Base-by-base conservation (phyloP, 345 rosid species). In the Bruguiera sexangula region DNA sequence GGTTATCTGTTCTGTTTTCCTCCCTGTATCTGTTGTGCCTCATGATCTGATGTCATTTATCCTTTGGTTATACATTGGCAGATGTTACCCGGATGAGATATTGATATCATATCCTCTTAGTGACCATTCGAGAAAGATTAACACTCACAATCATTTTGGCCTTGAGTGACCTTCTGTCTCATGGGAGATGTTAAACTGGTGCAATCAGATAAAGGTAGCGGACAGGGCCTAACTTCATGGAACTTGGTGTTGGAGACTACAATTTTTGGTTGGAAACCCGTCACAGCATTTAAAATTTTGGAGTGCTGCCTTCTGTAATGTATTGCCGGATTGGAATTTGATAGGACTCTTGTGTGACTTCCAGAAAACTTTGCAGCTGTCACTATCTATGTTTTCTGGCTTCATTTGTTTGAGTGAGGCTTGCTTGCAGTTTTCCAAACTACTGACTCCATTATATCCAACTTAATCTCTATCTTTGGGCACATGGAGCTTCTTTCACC, bases 401-500 rank as follows among this genome's bases (percentile, higher is more conserved):
- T 59, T 55, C 63, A 60, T 68, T 68, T 6, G 20, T 69, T 37
- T 39, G 11, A 20, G 62, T 68, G 69, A 62, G 26, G 60, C 30
- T 63, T 24, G 26, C 9, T n/a, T 46, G 72, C 67, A 51, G 46
- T 21, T 26, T 69, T 60, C 21, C 43, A 55, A 52, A 36, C 36
- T 21, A 15, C 22, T 20, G 26, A 4, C 69, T 46, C 60, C 58
- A 65, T 48, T 70, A 13, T 68, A 60, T 29, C 60, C 50, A 22
- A 69, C 57, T 67, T 65, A 29, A 61, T 43, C 32, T 31, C 66
- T 65, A 53, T 60, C 52, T 24, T 63, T 29, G 29, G 21, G 31
- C 61, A 21, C 70, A 69, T 55, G 71, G 70, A 68, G 65, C 69
- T 70, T 69, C 68, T 68, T 57, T 66, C 60, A 32, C 24, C 26